Percentiles rank a stretch among this genome's conserved stretches.
Evolutionary conservation across 306 rosid species (phyloP).

Genomic region (Aeschynomene evenia): DNA sequence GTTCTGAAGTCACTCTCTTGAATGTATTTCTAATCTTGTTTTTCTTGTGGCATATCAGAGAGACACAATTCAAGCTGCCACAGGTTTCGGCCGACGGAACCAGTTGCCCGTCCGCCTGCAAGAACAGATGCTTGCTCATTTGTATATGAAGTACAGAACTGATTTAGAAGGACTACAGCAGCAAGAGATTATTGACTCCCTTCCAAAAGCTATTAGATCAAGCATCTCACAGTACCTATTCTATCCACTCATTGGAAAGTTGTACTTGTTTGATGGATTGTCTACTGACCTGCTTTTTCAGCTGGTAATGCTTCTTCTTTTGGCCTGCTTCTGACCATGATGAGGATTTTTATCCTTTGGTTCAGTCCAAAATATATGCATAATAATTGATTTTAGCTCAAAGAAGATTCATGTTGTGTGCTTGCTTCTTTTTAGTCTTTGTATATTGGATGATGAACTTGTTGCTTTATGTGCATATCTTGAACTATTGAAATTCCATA

Average conservation of each 20-base stretch:
- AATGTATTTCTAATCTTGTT: not conserved
- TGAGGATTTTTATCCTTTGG: no score
- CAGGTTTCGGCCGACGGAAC: conserved; percentile 66
- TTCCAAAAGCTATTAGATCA: conserved; percentile 80
- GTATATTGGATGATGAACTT: conserved; percentile 8
- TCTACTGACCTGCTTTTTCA: conserved; percentile 74
- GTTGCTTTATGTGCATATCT: conserved; percentile 11
- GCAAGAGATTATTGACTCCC: conserved; percentile 73
- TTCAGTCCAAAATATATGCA: not conserved
- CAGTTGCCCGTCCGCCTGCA: conserved; percentile 61
- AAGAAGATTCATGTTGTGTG: not conserved
- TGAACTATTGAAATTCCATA: conserved; percentile 29
- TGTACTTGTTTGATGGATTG: conserved; percentile 71
- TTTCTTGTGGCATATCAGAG: conserved; percentile 49
- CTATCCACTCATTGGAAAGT: conserved; percentile 49
- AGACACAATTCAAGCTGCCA: conserved; percentile 65
- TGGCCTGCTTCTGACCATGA: not conserved
- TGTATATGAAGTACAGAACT: conserved; percentile 70
- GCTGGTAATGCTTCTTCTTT: conserved; percentile 54
- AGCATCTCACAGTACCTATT: conserved; percentile 69
- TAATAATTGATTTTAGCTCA: not conserved
- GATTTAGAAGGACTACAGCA: conserved; percentile 85
- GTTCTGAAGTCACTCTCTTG: not conserved
- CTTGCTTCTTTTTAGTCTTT: conserved; percentile 12
- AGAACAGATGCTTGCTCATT: conserved; percentile 81